These are phyloP conservation scores for Beauveria sp. DNA, from an alignment of 2,329 filamentous ascomycete species.

Conservation along the genomic window DNA sequence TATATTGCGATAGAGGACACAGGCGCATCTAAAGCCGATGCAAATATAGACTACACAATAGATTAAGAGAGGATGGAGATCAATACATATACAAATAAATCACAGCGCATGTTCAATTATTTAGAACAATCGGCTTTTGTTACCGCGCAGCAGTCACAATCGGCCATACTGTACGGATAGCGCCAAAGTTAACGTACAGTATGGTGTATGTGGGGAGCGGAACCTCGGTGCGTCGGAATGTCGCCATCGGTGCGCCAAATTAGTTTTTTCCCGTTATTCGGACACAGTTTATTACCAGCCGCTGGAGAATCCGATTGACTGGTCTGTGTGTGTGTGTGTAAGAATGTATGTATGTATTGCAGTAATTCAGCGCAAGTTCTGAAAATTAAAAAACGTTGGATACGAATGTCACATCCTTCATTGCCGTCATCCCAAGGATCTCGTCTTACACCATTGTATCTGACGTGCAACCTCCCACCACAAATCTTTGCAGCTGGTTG, in stretches of 20 bases:
- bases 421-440: not conserved
- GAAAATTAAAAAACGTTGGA: not conserved
- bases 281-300: not conserved
- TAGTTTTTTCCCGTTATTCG: conserved; percentile 1
- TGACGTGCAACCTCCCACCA: not conserved
- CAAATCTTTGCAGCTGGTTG: not conserved
- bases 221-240: conserved; percentile 13
- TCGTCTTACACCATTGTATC: conserved; percentile 1
- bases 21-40: not conserved
- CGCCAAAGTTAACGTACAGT: not conserved
- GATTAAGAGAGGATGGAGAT: not conserved
- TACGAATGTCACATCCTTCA: not conserved
- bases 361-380: not conserved
- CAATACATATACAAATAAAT: not conserved
- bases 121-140: not conserved
- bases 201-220: not conserved
- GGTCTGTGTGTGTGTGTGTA: not conserved
- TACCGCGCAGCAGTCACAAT: not conserved
- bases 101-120: not conserved
- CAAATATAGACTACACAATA: not conserved
- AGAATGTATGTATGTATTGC: not conserved
- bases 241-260: conserved; percentile 17
- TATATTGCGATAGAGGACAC: not conserved
- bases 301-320: not conserved
- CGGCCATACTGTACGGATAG: not conserved